Evolutionary conservation across 106 monocot genomes (phyloP).

Genomic region (Xerophyta viscosa): DNA sequence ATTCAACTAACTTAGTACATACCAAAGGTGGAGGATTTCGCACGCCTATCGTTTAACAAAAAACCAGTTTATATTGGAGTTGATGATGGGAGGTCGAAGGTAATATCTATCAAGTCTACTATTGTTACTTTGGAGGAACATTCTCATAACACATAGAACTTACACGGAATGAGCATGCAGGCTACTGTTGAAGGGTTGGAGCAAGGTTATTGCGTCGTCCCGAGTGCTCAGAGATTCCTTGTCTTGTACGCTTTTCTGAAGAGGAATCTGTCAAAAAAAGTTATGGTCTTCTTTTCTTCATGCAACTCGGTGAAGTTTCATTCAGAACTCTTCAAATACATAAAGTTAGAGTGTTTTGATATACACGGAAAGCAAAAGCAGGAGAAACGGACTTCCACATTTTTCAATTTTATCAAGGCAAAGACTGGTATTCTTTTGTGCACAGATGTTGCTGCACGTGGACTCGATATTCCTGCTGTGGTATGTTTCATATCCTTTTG

Average conservation of each 20-base stretch:
- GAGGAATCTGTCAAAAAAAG: conserved; percentile 57
- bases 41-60: conserved; percentile 60
- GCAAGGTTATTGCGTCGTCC: conserved; percentile 79
- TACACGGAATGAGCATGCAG: conserved; percentile 28
- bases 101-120: conserved; percentile 7
- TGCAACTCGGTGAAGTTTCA: conserved; percentile 88
- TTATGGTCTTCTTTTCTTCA: conserved; percentile 98
- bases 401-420: conserved; percentile 83
- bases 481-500: conserved; percentile 25
- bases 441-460: conserved; percentile 96
- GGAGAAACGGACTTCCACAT: conserved; percentile 74
- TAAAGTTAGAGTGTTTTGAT: conserved; percentile 66
- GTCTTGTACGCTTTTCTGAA: conserved; percentile 83
- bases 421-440: conserved; percentile 82
- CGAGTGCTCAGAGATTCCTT: conserved; percentile 68
- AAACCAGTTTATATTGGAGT: conserved; percentile 78
- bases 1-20: not conserved
- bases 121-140: not conserved
- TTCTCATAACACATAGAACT: not conserved
- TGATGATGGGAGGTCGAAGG: conserved; percentile 76
- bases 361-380: conserved; percentile 98
- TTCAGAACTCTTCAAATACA: conserved; percentile 69
- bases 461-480: conserved; percentile 94
- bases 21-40: conserved; percentile 77
- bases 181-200: conserved; percentile 87